phyloP scores from a whole-genome alignment of 352 stramenopile genomes.

The Phytophthora constricta region DNA sequence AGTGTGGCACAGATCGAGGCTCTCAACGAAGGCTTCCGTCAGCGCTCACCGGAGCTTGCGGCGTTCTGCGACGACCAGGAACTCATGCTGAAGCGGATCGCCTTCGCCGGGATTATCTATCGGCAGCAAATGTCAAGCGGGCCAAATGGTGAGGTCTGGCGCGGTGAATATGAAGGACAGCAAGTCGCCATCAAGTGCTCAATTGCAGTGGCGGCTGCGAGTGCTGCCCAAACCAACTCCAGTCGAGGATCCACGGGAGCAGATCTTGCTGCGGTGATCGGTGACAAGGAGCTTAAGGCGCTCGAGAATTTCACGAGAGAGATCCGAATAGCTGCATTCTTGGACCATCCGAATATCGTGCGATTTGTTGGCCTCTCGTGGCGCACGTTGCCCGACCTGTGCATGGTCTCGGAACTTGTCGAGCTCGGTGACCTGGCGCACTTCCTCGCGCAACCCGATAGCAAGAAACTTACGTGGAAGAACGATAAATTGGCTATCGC shows the following conservation, averaged over 20 bases:
- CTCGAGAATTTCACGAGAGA: conserved; percentile 51
- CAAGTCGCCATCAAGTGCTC: conserved; percentile 64
- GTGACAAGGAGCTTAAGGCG: conserved; percentile 39
- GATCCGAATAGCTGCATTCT: conserved; percentile 51
- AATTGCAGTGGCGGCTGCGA: conserved; percentile 20
- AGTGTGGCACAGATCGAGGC: conserved; percentile 40
- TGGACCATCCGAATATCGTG: conserved; percentile 64
- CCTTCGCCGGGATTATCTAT: conserved; percentile 40
- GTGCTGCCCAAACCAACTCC: conserved; percentile 7
- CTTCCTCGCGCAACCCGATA: conserved; percentile 41
- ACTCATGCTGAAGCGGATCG: conserved; percentile 47
- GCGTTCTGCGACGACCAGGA: conserved; percentile 47
- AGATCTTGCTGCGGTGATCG: conserved; percentile 27
- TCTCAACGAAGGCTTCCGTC: conserved; percentile 41
- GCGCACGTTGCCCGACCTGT: conserved; percentile 51
- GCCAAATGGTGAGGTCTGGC: conserved; percentile 64
- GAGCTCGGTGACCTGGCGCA: conserved; percentile 41
- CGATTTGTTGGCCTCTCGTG: conserved; percentile 58
- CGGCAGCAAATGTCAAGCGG: conserved; percentile 36
- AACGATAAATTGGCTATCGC: conserved; percentile 50
- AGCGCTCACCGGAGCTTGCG: conserved; percentile 34
- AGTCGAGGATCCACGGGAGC: conserved; percentile 22
- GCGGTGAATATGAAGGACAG: conserved; percentile 51
- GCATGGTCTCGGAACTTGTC: conserved; percentile 57
- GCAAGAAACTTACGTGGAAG: conserved; percentile 44